These are phyloP conservation scores for Fragosphaeria purpurea DNA, from an alignment of 2,329 filamentous ascomycete genomes.

Conservation along the genomic window DNA sequence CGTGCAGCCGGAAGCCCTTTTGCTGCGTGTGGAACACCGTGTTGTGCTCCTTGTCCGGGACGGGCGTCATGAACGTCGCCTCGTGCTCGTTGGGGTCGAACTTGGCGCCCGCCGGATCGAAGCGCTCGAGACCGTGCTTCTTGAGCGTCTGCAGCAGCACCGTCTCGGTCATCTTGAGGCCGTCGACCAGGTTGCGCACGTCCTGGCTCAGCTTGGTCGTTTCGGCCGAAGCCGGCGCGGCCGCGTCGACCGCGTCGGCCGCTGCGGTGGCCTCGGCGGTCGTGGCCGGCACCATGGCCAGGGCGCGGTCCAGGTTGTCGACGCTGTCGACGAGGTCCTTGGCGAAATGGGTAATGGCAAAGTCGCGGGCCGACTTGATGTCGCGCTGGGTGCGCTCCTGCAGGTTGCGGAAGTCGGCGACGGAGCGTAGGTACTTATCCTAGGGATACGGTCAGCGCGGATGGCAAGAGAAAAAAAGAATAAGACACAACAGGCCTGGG, in stretches of 20 bases:
- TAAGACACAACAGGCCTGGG: background rate
- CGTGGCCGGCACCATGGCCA: constrained; percentile 60
- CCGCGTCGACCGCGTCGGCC: constrained; percentile 51
- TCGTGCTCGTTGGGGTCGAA: constrained; percentile 97
- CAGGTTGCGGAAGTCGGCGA: constrained; percentile 96
- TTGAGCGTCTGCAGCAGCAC: constrained; percentile 80
- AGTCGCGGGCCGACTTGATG: constrained; percentile 76
- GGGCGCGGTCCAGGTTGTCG: constrained; percentile 93
- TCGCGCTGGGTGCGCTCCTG: constrained; percentile 91
- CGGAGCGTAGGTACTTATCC: constrained; percentile 90
- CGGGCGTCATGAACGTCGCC: constrained; percentile 87
- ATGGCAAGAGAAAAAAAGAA: background rate
- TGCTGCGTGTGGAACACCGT: constrained; percentile 87
- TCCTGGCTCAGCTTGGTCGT: constrained; percentile 48
- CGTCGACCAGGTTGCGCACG: constrained; percentile 70
- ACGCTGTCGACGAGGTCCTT: constrained; percentile 90
- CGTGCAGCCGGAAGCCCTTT: constrained; percentile 93
- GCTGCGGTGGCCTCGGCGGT: constrained; percentile 11
- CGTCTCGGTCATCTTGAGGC: constrained; percentile 87
- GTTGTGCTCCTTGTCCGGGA: constrained; percentile 80
- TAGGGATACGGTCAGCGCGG: constrained; percentile 25
- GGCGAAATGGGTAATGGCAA: constrained; percentile 91
- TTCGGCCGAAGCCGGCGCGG: constrained; percentile 21
- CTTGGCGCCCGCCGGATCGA: constrained; percentile 72
- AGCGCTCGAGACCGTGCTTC: constrained; percentile 89